Percentiles rank a stretch among this genome's conserved stretches.
phyloP scores from a whole-genome alignment of 768 basidiomycete genomes.

The Leccinum disarticulatum region DNA sequence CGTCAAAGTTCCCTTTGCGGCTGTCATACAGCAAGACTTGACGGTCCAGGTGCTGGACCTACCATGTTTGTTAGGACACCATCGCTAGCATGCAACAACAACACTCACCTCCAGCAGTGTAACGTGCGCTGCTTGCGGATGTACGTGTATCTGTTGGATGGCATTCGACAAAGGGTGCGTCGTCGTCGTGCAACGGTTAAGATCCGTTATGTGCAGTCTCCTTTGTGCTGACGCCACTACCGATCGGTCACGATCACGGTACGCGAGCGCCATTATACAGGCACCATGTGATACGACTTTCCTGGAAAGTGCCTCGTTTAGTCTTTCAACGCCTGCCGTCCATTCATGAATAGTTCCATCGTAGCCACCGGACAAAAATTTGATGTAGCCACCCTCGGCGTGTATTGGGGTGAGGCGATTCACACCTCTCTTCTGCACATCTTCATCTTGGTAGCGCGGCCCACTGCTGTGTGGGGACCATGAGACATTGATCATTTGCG shows the following conservation, averaged over 20 bases:
- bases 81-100: conserved; percentile 13
- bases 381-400: conserved; percentile 28
- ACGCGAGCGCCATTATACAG: conserved; percentile 40
- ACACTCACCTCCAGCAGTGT: conserved; percentile 48
- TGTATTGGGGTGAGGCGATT: conserved; percentile 43
- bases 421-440: conserved; percentile 34
- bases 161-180: conserved; percentile 37
- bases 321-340: conserved; percentile 27
- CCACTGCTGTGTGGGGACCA: conserved; percentile 34
- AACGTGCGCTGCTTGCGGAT: conserved; percentile 43
- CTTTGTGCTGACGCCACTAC: conserved; percentile 39
- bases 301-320: conserved; percentile 24
- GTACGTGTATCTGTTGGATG: conserved; percentile 46
- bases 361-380: conserved; percentile 50
- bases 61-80: conserved; percentile 13
- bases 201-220: conserved; percentile 37
- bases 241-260: conserved; percentile 32
- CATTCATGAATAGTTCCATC: conserved; percentile 46
- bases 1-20: conserved; percentile 39
- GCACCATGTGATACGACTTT: conserved; percentile 33
- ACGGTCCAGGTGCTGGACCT: conserved; percentile 50
- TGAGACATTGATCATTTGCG: conserved; percentile 32
- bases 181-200: conserved; percentile 35
- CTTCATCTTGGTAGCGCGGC: conserved; percentile 25
- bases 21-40: conserved; percentile 52